Conservation (phyloP, 1,284 basidiomycete species). For the Xerocomus minutiporus region DNA sequence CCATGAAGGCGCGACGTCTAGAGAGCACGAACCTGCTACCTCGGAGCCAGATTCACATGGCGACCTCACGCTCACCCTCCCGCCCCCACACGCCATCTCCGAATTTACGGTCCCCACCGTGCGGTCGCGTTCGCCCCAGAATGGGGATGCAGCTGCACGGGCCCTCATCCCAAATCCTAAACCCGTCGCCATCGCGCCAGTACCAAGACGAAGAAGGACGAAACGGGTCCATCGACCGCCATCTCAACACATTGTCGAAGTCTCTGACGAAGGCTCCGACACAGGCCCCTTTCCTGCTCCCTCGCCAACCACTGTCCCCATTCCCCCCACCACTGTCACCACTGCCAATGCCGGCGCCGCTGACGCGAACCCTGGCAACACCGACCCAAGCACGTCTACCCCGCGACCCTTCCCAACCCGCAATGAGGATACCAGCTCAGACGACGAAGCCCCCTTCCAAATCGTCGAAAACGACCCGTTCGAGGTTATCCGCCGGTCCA, state of each 20-base stretch:
- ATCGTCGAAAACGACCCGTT: constrained; percentile 63
- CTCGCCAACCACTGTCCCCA: constrained; percentile 12
- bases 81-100: constrained; percentile 55
- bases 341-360: background rate
- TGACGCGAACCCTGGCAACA: background rate
- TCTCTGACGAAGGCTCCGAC: constrained; percentile 33
- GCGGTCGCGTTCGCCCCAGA: constrained; percentile 11
- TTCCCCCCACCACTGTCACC: background rate
- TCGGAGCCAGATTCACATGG: background rate
- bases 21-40: background rate
- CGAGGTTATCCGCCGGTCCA: constrained; percentile 15
- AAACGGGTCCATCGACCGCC: constrained; percentile 26
- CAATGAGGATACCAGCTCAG: constrained; percentile 27
- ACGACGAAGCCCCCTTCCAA: constrained; percentile 37
- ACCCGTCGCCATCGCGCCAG: constrained; percentile 8
- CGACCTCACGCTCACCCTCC: constrained; percentile 36
- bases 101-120: constrained; percentile 40
- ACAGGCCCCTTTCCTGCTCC: constrained; percentile 8
- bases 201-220: constrained; percentile 4
- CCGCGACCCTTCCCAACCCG: background rate
- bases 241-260: constrained; percentile 45
- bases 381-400: background rate
- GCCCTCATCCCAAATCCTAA: no score
- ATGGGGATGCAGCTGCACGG: background rate
- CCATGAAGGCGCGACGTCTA: constrained; percentile 7